Base-by-base conservation (phyloP, 768 basidiomycete species). In the Suillus paluster region DNA sequence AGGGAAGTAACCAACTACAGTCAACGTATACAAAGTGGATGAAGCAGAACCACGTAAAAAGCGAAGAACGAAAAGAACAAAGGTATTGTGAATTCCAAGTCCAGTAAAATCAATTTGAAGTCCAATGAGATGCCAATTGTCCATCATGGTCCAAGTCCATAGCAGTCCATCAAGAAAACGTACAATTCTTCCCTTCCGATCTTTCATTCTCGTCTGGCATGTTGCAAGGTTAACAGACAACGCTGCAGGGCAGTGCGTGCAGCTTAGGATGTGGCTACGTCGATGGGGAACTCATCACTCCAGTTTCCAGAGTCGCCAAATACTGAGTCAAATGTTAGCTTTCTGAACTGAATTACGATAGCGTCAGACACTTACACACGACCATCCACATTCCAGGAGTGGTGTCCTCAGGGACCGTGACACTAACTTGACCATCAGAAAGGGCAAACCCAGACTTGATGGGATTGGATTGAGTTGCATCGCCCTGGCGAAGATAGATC, bases 231-330 rank as follows among this genome's bases (percentile, higher is more conserved):
- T 14, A 23, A 55, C 19, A 19, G 1, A 33, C 17, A 55, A 25
- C 5, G 3, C 25, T 39, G 25, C 38, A 25, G 11, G n/a, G n/a
- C n/a, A n/a, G n/a, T n/a, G n/a, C n/a, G n/a, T n/a, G 23, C 17
- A 39, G 38, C 38, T 74, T 61, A 61, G 6, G 66, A 60, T 23
- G 58, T 5, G 23, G 63, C 59, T 39, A 42, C 42, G 17, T 45
- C 5, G 61, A 87, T 86, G 14, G 76, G 76, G 66, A 86, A 86
- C 48, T 57, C 17, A 8, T 70, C 71, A 33, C 84, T 80, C 57
- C 73, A 79, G 66, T 85, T 81, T 36, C 84, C 84, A 55, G 83
- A 85, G 66, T 86, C 84, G 8, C 84, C 84, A 58, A 84, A 78
- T 49, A 86, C 84, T 84, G 38, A 46, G 30, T 55, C n/a, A 38